A percentile compares a stretch with the other conserved stretches of the same genome.
Evolutionary conservation across 768 basidiomycete species (phyloP).

Genomic region (Pleurotus pulmonarius): DNA sequence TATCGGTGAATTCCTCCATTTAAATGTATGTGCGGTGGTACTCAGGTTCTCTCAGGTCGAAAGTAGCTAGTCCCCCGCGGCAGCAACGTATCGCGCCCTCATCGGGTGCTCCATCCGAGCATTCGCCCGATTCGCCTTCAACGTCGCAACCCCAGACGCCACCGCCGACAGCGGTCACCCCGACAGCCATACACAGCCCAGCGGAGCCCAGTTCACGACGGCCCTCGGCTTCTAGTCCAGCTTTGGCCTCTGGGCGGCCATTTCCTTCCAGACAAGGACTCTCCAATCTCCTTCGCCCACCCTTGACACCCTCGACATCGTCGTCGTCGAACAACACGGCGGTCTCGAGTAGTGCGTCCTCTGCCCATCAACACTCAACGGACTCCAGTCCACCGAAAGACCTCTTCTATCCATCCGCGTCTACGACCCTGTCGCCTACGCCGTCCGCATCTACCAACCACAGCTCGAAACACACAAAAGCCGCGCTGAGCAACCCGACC

Average conservation of each 20-base stretch:
- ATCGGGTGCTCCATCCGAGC: constrained; percentile 13
- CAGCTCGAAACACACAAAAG: constrained; percentile 18
- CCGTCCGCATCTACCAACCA: constrained; percentile 11
- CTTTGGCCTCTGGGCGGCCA: neutral
- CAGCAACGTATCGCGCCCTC: constrained; percentile 6
- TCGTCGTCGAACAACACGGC: constrained; percentile 15
- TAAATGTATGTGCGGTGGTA: neutral
- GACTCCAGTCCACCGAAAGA: constrained; percentile 29
- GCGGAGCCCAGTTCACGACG: constrained; percentile 13
- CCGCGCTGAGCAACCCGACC: constrained; percentile 17
- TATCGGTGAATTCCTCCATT: constrained; percentile 58
- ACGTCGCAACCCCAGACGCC: constrained; percentile 18
- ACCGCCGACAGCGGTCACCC: constrained; percentile 22
- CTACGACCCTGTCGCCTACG: constrained; percentile 34
- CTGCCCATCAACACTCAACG: constrained; percentile 7
- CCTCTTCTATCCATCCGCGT: constrained; percentile 66
- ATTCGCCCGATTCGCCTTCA: constrained; percentile 10
- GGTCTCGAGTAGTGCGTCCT: constrained; percentile 4
- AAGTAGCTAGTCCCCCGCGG: constrained; percentile 24
- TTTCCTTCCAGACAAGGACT: neutral
- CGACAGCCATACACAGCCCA: constrained; percentile 17
- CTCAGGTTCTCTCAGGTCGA: constrained; percentile 19
- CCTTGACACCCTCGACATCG: constrained; percentile 13
- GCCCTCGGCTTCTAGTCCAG: neutral
- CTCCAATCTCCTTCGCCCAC: constrained; percentile 1